Evolutionary conservation across 106 monocot species (phyloP).

Genomic region (Acorus gramineus): DNA sequence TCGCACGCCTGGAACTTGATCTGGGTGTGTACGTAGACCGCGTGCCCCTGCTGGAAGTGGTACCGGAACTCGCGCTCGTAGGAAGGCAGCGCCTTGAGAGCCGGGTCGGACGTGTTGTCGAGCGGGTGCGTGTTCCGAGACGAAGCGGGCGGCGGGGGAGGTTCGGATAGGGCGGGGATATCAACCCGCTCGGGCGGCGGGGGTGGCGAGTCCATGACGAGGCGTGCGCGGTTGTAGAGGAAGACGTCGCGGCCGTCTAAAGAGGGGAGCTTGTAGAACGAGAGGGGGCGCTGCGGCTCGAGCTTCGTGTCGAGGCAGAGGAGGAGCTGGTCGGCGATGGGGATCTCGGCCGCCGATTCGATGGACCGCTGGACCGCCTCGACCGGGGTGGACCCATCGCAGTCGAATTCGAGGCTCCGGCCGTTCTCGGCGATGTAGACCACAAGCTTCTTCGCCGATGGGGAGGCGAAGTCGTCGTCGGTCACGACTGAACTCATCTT

Average conservation of each 20-base stretch:
- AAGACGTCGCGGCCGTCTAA: slow-evolving; percentile 72
- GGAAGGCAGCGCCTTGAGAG: slow-evolving; percentile 72
- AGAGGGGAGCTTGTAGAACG: slow-evolving; percentile 73
- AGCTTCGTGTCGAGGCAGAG: slow-evolving; percentile 62
- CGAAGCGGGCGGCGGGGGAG: slow-evolving; percentile 30
- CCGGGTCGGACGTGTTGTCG: slow-evolving; percentile 69
- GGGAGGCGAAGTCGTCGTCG: slow-evolving; percentile 41
- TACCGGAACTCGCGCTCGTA: slow-evolving; percentile 76
- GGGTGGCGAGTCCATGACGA: slow-evolving; percentile 42
- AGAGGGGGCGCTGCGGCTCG: slow-evolving; percentile 45
- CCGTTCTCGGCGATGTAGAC: slow-evolving; percentile 86
- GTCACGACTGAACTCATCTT: slow-evolving; percentile 66
- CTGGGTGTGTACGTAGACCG: slow-evolving; percentile 30
- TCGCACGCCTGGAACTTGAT: slow-evolving; percentile 59
- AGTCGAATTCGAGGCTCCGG: slow-evolving; percentile 80
- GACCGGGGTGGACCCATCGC: slow-evolving; percentile 64
- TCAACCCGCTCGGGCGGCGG: slow-evolving; percentile 56
- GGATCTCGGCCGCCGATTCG: slow-evolving; percentile 43
- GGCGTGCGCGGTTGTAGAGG: slow-evolving; percentile 63
- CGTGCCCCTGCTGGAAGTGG: slow-evolving; percentile 72
- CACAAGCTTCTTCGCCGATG: slow-evolving; percentile 47
- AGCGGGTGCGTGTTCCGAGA: slow-evolving; percentile 45
- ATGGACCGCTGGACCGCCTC: slow-evolving; percentile 57
- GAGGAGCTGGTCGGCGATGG: slow-evolving; percentile 58
- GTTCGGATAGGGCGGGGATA: slow-evolving; percentile 25